Evolutionary conservation across 176 grass and related monocot species (phyloP).

Genomic region (Aegilops sharonensis): DNA sequence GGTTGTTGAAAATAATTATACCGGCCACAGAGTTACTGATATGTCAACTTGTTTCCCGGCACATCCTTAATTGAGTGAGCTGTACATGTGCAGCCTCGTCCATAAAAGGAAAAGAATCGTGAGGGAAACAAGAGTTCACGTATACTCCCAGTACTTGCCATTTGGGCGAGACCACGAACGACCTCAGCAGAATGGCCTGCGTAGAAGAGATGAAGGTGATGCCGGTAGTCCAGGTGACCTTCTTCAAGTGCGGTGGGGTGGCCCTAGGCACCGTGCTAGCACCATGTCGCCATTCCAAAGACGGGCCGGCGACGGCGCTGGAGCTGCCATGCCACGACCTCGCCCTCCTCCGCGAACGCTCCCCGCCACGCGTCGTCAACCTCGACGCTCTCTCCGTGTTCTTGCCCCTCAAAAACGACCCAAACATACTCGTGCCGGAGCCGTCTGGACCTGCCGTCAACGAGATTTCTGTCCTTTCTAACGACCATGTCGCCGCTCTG

Average conservation of each 20-base stretch:
- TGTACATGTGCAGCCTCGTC: too few species aligned
- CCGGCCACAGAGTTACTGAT: too few species aligned
- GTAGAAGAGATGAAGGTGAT: background rate
- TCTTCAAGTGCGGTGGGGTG: constrained; percentile 36
- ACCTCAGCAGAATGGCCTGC: too few species aligned
- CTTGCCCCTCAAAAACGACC: background rate
- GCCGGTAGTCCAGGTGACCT: background rate
- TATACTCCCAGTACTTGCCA: too few species aligned
- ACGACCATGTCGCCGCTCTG: background rate
- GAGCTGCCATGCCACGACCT: constrained; percentile 36
- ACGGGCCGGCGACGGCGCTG: background rate
- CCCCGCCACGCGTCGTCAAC: background rate
- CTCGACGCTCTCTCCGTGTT: constrained; percentile 20
- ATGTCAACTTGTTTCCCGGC: too few species aligned
- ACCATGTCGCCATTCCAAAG: constrained; percentile 25
- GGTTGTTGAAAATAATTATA: too few species aligned
- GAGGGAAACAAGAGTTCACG: too few species aligned
- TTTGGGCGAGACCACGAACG: too few species aligned
- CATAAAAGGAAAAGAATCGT: too few species aligned
- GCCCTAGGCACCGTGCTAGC: constrained; percentile 22
- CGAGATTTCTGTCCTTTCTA: background rate
- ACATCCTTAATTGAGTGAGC: too few species aligned
- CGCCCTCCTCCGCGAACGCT: constrained; percentile 35
- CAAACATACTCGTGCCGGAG: background rate
- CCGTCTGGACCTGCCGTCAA: background rate